Evolutionary conservation across 768 basidiomycete genomes (phyloP), one percentile per base, ranked within the genome.

Genomic region (Lentinula aciculospora): DNA sequence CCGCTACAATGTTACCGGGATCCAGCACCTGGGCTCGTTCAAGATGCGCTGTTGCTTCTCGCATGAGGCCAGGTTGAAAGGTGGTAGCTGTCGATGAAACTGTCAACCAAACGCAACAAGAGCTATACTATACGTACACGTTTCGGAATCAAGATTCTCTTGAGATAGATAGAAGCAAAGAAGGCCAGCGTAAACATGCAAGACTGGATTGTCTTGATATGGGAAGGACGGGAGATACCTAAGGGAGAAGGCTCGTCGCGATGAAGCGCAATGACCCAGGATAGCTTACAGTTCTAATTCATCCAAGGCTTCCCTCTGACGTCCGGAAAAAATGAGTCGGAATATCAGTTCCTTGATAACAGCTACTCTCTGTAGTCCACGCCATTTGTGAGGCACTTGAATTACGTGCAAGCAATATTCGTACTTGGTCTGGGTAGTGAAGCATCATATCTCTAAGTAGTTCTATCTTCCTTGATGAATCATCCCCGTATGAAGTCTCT

Each of bases 161-260:
- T 83, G 84, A 10, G 82, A 78, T n/a, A 83, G 70, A 63, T 87
- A 82, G 23, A 94, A 72, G 27, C 78, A 81, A 12, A 91, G 72
- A 53, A 95, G 71, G 1, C 91, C 94, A 2, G 94, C 92, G 61
- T 95, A 94, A 15, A 84, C 75, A 64, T 96, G 91, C 28, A 96
- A 74, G 6, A 84, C 72, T 1, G 88, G 80, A 61, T 92, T 90
- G 62, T 92, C 88, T 66, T 86, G 86, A 73, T 86, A 96, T 2
- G 94, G 94, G 67, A 89, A 88, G 2, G 91, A 88, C 1, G 92
- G 90, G 4, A 96, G 78, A 68, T 91, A 95, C 25, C 93, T 93
- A 61, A 7, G 59, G 50, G 46, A 46, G 50, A 23, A 60, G n/a
- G 61, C 19, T 46, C 56, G 44, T 25, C 9, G 17, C 13, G 25